These are phyloP conservation scores for Sclerotinia minor DNA, from an alignment of 2,329 filamentous ascomycete genomes.

Conservation along the genomic window DNA sequence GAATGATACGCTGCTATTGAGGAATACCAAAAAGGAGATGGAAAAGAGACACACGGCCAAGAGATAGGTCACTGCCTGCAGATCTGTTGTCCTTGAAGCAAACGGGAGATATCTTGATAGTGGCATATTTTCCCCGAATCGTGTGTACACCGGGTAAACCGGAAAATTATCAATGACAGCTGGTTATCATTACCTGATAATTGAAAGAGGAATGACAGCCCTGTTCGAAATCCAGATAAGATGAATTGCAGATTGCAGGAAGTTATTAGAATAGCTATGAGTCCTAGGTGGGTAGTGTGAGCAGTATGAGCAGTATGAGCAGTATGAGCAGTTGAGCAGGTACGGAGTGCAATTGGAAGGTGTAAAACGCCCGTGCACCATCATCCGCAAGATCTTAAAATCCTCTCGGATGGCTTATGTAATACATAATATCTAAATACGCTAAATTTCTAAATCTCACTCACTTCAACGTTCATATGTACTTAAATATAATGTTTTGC, in stretches of 20 bases:
- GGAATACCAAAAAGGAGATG: conserved; percentile 86
- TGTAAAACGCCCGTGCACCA: conserved; percentile 6
- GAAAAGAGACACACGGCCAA: conserved; percentile 81
- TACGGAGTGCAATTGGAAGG: neutral
- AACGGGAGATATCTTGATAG: conserved; percentile 50
- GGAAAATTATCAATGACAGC: neutral
- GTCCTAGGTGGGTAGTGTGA: neutral
- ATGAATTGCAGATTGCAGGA: conserved; percentile 11
- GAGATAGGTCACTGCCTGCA: conserved; percentile 72
- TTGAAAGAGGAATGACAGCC: neutral
- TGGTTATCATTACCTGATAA: neutral
- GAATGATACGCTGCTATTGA: conserved; percentile 82
- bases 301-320: too few species aligned
- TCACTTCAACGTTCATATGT: neutral
- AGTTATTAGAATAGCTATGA: conserved; percentile 1
- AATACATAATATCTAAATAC: neutral
- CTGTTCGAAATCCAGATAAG: neutral
- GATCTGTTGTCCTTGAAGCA: conserved; percentile 57
- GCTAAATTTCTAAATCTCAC: conserved; percentile 1
- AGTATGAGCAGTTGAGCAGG: neutral
- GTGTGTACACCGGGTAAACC: conserved; percentile 18
- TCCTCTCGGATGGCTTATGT: conserved; percentile 2
- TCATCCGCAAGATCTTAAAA: neutral
- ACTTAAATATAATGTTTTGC: neutral
- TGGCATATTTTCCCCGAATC: conserved; percentile 16